phyloP scores from a whole-genome alignment of 2,329 filamentous ascomycete genomes.

The Alternaria sp. region DNA sequence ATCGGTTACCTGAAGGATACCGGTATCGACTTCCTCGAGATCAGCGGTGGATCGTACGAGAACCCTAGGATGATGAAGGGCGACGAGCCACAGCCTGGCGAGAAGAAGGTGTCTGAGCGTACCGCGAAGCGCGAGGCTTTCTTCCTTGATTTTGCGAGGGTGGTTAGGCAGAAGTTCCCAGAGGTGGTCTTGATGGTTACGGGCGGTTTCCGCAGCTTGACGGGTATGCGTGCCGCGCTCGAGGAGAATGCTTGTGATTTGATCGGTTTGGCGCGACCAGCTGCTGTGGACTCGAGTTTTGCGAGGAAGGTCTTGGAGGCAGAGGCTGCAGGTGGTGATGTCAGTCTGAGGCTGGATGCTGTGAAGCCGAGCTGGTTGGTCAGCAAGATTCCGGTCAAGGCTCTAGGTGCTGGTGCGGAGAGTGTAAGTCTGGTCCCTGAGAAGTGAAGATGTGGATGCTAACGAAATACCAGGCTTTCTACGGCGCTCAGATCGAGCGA shows the following conservation, averaged over 20 bases:
- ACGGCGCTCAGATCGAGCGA: background rate
- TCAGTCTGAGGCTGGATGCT: background rate
- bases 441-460: background rate
- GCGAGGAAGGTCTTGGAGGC: conserved; percentile 14
- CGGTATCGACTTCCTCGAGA: conserved; percentile 70
- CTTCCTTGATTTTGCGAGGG: conserved; percentile 68
- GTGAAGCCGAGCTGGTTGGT: conserved; percentile 9
- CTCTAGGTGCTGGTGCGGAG: conserved; percentile 2
- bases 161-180: conserved; percentile 51
- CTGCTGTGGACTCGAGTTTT: conserved; percentile 11
- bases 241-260: conserved; percentile 39
- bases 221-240: conserved; percentile 63
- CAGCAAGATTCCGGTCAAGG: conserved; percentile 5
- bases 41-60: conserved; percentile 63
- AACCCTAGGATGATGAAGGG: conserved; percentile 9
- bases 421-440: background rate
- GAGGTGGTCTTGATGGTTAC: conserved; percentile 60
- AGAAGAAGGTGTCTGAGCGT: conserved; percentile 27
- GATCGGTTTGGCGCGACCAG: conserved; percentile 21
- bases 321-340: conserved; percentile 4
- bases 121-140: conserved; percentile 68
- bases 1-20: conserved; percentile 57
- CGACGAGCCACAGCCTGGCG: background rate
- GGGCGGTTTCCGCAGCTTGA: conserved; percentile 61
- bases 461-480: background rate